Percentiles rank a stretch among this genome's conserved stretches.
phyloP scores from a whole-genome alignment of 257 asterid genomes.

The Misopates orontium region DNA sequence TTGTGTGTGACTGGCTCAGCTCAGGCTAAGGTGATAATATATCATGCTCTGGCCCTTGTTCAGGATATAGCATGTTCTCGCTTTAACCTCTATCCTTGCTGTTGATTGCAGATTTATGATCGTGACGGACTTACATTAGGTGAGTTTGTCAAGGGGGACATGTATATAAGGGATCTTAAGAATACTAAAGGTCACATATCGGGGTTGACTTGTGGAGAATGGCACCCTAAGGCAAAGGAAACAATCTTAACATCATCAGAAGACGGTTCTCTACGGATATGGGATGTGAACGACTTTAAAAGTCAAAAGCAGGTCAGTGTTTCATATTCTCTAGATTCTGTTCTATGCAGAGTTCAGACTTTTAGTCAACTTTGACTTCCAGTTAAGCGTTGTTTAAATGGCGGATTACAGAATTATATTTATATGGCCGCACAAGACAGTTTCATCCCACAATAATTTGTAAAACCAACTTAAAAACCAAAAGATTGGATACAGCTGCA shows the following conservation, averaged over 20 bases:
- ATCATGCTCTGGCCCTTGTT: conserved; percentile 20
- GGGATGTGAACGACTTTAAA: conserved; percentile 93
- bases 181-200: conserved; percentile 95
- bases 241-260: conserved; percentile 90
- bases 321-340: conserved; percentile 20
- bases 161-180: conserved; percentile 97
- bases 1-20: conserved; percentile 98
- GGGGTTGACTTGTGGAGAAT: conserved; percentile 96
- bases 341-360: neutral
- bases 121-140: conserved; percentile 96
- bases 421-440: neutral
- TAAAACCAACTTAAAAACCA: conserved; percentile 9
- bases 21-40: conserved; percentile 77
- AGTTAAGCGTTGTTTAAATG: conserved; percentile 2
- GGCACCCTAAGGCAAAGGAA: conserved; percentile 91
- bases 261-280: conserved; percentile 89
- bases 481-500: neutral
- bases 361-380: conserved; percentile 17
- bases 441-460: conserved; percentile 10
- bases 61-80: conserved; percentile 8
- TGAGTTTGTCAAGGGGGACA: conserved; percentile 92
- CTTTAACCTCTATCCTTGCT: conserved; percentile 26
- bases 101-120: conserved; percentile 71
- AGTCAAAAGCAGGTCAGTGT: conserved; percentile 90
- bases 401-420: neutral